Evolutionary conservation across 306 rosid genomes (phyloP).

Genomic region (Prinsepia uniflora): DNA sequence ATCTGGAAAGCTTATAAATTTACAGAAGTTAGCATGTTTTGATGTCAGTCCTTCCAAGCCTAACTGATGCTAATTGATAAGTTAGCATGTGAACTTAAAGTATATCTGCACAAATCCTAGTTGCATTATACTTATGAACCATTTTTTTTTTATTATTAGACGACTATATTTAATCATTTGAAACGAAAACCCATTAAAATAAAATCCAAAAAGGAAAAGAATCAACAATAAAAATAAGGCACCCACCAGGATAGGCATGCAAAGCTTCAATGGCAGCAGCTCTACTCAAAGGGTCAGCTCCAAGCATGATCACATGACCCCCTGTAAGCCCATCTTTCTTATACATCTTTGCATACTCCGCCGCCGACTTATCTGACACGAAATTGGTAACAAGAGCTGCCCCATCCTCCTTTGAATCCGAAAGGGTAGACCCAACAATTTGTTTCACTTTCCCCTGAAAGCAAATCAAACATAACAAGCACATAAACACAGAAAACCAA

Average conservation of each 20-base stretch:
- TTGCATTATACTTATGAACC: not conserved
- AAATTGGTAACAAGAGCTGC: slow-evolving; percentile 73
- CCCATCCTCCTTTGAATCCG: slow-evolving; percentile 63
- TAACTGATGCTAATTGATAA: not conserved
- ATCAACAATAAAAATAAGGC: not conserved
- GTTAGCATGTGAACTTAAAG: not conserved
- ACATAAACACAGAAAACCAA: not conserved
- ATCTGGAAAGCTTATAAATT: not conserved
- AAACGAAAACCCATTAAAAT: not conserved
- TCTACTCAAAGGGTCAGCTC: slow-evolving; percentile 81
- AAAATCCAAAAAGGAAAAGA: not conserved
- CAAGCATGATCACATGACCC: slow-evolving; percentile 93
- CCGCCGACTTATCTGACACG: slow-evolving; percentile 81
- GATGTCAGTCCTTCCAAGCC: not conserved
- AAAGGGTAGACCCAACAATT: slow-evolving; percentile 88
- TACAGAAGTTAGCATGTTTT: not conserved
- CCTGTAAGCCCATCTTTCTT: slow-evolving; percentile 69
- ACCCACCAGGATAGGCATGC: slow-evolving; percentile 76
- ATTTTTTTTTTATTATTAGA: not conserved
- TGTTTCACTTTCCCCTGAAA: slow-evolving; percentile 86
- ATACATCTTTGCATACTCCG: slow-evolving; percentile 73
- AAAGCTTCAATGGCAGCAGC: slow-evolving; percentile 77
- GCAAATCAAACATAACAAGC: not conserved
- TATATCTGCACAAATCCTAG: not conserved
- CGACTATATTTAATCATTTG: not conserved